A percentile compares a stretch with the other conserved stretches of the same genome.
phyloP scores from a whole-genome alignment of 2,329 filamentous ascomycete genomes.

The Nothopassalora personata region DNA sequence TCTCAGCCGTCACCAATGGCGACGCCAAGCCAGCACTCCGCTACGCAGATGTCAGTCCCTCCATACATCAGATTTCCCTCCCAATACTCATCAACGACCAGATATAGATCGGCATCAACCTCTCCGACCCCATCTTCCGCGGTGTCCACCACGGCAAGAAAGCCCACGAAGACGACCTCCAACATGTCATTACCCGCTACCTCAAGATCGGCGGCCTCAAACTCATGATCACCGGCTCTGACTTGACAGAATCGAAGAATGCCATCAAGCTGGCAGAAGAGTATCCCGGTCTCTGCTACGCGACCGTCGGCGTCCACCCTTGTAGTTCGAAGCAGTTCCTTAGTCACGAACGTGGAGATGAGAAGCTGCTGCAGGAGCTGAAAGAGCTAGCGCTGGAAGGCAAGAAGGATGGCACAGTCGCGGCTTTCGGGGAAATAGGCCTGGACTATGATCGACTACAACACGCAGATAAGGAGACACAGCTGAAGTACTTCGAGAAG shows the following conservation, averaged over 20 bases:
- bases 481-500: conserved; percentile 76
- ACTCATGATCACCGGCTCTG: conserved; percentile 89
- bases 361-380: conserved; percentile 54
- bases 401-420: conserved; percentile 55
- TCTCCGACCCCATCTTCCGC: conserved; percentile 84
- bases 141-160: conserved; percentile 79
- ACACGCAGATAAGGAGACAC: conserved; percentile 70
- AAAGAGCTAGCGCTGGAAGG: conserved; percentile 57
- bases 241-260: conserved; percentile 69
- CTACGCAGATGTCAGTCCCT: conserved; percentile 22
- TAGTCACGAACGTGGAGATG: conserved; percentile 53
- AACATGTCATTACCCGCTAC: conserved; percentile 72
- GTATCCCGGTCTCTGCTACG: conserved; percentile 75
- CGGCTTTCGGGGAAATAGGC: conserved; percentile 89
- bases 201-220: conserved; percentile 75
- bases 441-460: conserved; percentile 92
- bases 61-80: background rate
- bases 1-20: conserved; percentile 4
- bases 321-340: conserved; percentile 80
- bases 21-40: conserved; percentile 5
- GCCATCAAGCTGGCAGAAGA: conserved; percentile 68
- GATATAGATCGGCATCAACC: conserved; percentile 78
- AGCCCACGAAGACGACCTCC: conserved; percentile 66
- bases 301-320: conserved; percentile 89
- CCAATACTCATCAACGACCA: conserved; percentile 1